Conservation (phyloP, 306 rosid genomes). For the Cicer chorassanicum region DNA sequence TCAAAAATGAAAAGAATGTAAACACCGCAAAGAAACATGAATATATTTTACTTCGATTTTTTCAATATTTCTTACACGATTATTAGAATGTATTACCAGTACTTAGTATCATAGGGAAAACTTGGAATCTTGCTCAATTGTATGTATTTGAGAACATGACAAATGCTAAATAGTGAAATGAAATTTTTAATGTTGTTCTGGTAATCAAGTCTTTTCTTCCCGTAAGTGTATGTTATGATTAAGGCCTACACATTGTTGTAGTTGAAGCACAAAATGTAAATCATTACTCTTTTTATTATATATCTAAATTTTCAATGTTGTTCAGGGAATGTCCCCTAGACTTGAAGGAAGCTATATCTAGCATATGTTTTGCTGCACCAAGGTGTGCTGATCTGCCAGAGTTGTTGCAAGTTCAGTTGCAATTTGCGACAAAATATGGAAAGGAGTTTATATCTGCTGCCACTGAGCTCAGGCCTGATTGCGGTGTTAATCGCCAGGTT, state of each 20-base stretch:
- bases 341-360: slow-evolving; percentile 95
- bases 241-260: slow-evolving; percentile 21
- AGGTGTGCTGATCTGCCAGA: slow-evolving; percentile 94
- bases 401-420: slow-evolving; percentile 86
- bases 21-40: slow-evolving; percentile 7
- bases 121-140: slow-evolving; percentile 1
- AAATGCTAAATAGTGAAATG: background rate
- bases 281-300: slow-evolving; percentile 28
- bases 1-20: slow-evolving; percentile 23
- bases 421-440: slow-evolving; percentile 83
- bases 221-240: background rate
- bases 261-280: background rate
- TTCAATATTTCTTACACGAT: background rate
- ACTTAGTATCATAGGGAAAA: background rate
- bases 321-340: slow-evolving; percentile 90
- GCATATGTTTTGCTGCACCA: slow-evolving; percentile 95
- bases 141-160: background rate
- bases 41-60: slow-evolving; percentile 6
- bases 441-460: slow-evolving; percentile 85
- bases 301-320: slow-evolving; percentile 8
- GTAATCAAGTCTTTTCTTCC: background rate
- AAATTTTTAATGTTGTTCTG: slow-evolving; percentile 15
- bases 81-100: slow-evolving; percentile 1
- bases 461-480: slow-evolving; percentile 88
- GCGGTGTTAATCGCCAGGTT: slow-evolving; percentile 99